These are phyloP conservation scores for Lasiodiplodia sp. DNA, from an alignment of 2,329 filamentous ascomycete species.

Conservation along the genomic window DNA sequence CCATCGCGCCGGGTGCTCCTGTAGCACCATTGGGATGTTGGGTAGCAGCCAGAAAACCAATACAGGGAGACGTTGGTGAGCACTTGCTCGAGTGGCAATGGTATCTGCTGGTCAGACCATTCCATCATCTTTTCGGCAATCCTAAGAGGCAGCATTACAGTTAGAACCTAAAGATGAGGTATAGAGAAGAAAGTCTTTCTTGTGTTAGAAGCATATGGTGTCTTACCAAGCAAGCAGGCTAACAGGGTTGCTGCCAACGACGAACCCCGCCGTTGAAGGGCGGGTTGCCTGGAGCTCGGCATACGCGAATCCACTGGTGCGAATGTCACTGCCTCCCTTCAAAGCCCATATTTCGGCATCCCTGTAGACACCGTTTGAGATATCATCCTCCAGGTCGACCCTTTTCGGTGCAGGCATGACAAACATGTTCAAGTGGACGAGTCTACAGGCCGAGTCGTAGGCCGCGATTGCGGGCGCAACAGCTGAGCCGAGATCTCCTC, in stretches of 20 bases:
- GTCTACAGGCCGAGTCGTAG: slow-evolving; percentile 58
- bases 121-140: slow-evolving; percentile 65
- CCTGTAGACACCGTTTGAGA: background rate
- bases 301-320: slow-evolving; percentile 57
- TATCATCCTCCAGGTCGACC: background rate
- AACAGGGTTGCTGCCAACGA: slow-evolving; percentile 61
- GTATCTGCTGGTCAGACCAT: slow-evolving; percentile 57
- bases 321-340: slow-evolving; percentile 37
- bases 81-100: slow-evolving; percentile 52
- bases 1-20: slow-evolving; percentile 29
- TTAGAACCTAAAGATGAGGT: too few species aligned
- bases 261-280: slow-evolving; percentile 64
- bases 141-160: background rate
- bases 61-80: slow-evolving; percentile 62
- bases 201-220: background rate
- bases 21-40: slow-evolving; percentile 60
- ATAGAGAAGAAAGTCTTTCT: background rate
- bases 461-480: slow-evolving; percentile 51
- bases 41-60: slow-evolving; percentile 62
- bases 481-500: slow-evolving; percentile 63
- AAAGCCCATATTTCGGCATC: background rate
- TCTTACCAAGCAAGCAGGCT: slow-evolving; percentile 63
- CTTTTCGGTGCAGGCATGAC: background rate
- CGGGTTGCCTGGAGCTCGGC: slow-evolving; percentile 61
- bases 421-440: slow-evolving; percentile 34